Base-by-base conservation (phyloP, 768 basidiomycete genomes). In the Agaricus sinodeliciosus region DNA sequence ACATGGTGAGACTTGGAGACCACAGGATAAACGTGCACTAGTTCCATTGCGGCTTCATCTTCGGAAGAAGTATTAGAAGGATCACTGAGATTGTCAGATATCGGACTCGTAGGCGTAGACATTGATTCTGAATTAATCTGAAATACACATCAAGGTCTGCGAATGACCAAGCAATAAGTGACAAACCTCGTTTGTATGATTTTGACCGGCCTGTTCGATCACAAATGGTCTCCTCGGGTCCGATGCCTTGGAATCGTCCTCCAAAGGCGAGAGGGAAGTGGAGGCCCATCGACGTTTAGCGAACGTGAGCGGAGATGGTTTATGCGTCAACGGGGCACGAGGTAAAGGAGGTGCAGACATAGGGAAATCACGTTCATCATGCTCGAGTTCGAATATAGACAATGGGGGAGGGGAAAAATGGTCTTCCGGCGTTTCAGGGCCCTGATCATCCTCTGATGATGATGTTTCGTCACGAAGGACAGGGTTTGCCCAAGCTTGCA, bases 251-350 rank as follows among this genome's bases (percentile, higher is more conserved):
- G 27, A n/a, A 13, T 34, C 36, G 19, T 43, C 48, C 9, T 48
- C 49, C 15, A 45, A 34, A 28, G 51, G 44, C 22, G 51, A 53
- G 9, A 25, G 31, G 3, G 45, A 47, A 34, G 52, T 18, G 9
- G 60, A 57, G 27, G 59, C 75, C 83, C 83, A 84, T 54, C 82
- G 77, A 49, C 79, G 77, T 59, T 75, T 77, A 7, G 83, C 82
- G 62, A 80, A 83, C 58, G 75, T 74, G 64, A 77, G 74, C n/a
- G 83, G 83, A 35, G 81, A 79, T 13, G 84, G 84, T 47, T 80
- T 81, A 63, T 74, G 78, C 19, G 75, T 77, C 59, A 82, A 60
- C 27, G 77, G 70, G 26, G 69, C 72, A 45, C 73, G 69, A 28
- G 63, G 67, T 25, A 69, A 56, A 9, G 59, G 49, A 3, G 64